phyloP scores from a whole-genome alignment of 176 grass and related monocot genomes.

The Ananas comosus region DNA sequence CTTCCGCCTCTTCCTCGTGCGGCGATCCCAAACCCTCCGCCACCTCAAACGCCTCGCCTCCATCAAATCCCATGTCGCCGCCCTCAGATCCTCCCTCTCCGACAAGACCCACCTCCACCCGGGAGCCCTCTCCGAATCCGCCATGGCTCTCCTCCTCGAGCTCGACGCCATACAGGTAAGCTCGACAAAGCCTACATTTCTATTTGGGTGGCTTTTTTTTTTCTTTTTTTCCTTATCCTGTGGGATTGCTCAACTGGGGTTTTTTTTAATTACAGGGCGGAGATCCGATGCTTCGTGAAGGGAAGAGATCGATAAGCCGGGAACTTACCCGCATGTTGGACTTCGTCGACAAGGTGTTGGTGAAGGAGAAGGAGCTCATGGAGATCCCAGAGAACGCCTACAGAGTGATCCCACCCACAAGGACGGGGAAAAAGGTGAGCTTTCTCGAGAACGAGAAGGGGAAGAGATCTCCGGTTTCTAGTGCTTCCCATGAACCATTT shows the following conservation, averaged over 20 bases:
- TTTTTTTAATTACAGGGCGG: constrained; percentile 34
- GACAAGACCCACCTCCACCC: constrained; percentile 33
- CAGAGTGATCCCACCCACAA: constrained; percentile 9
- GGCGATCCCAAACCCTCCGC: constrained; percentile 70
- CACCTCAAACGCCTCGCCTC: constrained; percentile 72
- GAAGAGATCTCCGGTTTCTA: constrained; percentile 11
- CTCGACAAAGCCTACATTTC: neutral
- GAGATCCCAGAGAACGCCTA: constrained; percentile 1
- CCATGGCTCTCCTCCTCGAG: constrained; percentile 46
- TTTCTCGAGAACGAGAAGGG: constrained; percentile 30
- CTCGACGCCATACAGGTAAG: constrained; percentile 81
- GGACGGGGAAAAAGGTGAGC: constrained; percentile 30
- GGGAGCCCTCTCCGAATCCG: constrained; percentile 37
- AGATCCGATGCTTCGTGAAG: constrained; percentile 76
- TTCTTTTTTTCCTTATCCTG: constrained; percentile 5
- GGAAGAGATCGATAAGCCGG: constrained; percentile 57
- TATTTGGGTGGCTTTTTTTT: neutral
- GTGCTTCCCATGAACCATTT: constrained; percentile 1
- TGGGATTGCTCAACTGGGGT: constrained; percentile 4
- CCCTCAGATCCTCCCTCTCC: constrained; percentile 46
- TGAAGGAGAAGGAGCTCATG: constrained; percentile 46
- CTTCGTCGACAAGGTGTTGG: constrained; percentile 73
- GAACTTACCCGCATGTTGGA: constrained; percentile 72
- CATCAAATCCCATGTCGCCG: constrained; percentile 56
- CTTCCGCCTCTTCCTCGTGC: constrained; percentile 79